phyloP scores from a whole-genome alignment of 129 eudicot species.

The Ambrosia trifida region DNA sequence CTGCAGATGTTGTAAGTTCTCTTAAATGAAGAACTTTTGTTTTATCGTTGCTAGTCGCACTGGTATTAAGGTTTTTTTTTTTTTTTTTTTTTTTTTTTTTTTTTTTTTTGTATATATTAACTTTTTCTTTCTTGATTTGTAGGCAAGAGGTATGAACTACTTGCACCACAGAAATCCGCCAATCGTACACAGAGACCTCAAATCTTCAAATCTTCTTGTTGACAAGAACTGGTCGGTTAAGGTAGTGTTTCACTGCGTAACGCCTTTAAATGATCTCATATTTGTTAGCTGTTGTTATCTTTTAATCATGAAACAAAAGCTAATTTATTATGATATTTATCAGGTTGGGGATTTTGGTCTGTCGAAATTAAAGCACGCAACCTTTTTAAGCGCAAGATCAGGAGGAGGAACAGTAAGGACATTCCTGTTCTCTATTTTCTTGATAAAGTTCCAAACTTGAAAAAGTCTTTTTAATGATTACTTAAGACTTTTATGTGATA shows the following conservation, averaged over 20 bases:
- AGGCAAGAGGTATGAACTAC: constrained; percentile 99
- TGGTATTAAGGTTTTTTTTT: not conserved
- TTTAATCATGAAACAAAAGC: constrained; percentile 4
- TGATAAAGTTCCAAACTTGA: not conserved
- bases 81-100: constrained; percentile 5
- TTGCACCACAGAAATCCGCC: constrained; percentile 92
- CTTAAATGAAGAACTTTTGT: not conserved
- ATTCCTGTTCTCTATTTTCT: constrained; percentile 11
- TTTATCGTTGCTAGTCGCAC: not conserved
- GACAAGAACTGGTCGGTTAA: constrained; percentile 84
- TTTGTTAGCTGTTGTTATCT: not conserved
- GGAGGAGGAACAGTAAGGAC: constrained; percentile 82
- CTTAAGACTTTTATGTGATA: constrained; percentile 14
- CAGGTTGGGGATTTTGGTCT: constrained; percentile 97
- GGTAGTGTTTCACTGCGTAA: constrained; percentile 45
- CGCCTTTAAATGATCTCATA: not conserved
- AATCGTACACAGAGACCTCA: constrained; percentile 83
- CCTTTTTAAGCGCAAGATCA: constrained; percentile 75
- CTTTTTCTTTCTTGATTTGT: constrained; percentile 17
- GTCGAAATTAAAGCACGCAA: constrained; percentile 73
- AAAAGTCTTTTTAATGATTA: not conserved
- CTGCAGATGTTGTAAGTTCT: constrained; percentile 76
- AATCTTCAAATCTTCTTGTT: constrained; percentile 87
- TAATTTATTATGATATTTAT: constrained; percentile 17
- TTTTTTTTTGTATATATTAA: no score